Conservation (phyloP, 345 rosid genomes). For the Ceriops tagal region DNA sequence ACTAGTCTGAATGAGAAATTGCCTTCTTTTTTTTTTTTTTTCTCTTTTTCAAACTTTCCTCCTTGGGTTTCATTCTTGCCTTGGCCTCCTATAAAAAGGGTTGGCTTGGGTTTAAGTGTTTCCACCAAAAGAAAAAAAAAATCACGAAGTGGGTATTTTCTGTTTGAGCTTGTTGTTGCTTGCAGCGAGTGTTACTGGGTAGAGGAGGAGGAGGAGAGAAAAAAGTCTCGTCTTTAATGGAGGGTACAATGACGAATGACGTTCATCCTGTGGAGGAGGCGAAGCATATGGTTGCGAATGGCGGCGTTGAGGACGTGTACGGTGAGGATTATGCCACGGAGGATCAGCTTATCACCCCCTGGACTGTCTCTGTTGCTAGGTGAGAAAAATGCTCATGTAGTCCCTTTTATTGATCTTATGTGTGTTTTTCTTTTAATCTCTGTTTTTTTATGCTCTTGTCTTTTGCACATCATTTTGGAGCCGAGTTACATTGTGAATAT, state of each 20-base stretch:
- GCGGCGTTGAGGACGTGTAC: constrained; percentile 63
- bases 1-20: not conserved
- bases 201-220: constrained; percentile 20
- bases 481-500: not conserved
- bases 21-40: not conserved
- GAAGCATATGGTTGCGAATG: constrained; percentile 37
- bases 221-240: constrained; percentile 27
- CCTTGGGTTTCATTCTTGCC: not conserved
- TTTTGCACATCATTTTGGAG: not conserved
- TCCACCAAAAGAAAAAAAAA: not conserved
- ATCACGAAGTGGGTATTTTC: not conserved
- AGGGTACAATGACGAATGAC: constrained; percentile 33
- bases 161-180: constrained; percentile 10
- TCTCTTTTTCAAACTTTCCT: constrained; percentile 13
- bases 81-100: constrained; percentile 20
- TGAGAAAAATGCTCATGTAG: constrained; percentile 14
- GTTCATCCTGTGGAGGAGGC: constrained; percentile 28
- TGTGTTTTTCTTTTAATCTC: not conserved
- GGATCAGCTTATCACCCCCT: constrained; percentile 91
- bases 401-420: not conserved
- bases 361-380: constrained; percentile 91
- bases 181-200: constrained; percentile 31
- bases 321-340: constrained; percentile 80
- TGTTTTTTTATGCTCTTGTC: not conserved
- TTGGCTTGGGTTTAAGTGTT: not conserved